phyloP scores from a whole-genome alignment of 176 grass and related monocot genomes.

The Tillandsia leiboldiana region DNA sequence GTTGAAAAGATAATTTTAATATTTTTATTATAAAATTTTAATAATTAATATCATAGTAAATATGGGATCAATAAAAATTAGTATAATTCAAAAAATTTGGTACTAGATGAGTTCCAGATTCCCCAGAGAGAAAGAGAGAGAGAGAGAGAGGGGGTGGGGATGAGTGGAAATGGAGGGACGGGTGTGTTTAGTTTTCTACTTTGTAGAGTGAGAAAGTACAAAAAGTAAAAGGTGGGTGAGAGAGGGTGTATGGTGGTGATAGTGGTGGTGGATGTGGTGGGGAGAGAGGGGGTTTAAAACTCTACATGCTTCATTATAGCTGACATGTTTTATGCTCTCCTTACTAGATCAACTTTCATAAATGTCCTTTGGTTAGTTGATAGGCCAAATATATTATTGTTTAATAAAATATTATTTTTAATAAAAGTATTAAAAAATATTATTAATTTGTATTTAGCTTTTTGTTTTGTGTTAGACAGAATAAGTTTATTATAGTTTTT shows the following conservation, averaged over 20 bases:
- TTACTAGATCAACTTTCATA: background rate
- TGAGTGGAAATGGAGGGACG: constrained; percentile 27
- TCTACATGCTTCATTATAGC: constrained; percentile 28
- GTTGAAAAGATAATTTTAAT: too few species aligned
- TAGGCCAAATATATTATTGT: background rate
- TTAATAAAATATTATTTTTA: background rate
- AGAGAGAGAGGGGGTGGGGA: constrained; percentile 9
- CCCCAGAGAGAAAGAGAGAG: background rate
- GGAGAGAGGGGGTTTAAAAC: background rate
- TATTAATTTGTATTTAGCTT: too few species aligned
- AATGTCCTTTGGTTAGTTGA: background rate
- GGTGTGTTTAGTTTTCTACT: constrained; percentile 25
- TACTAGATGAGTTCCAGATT: too few species aligned
- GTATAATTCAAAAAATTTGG: constrained; percentile 5
- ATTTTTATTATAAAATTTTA: too few species aligned
- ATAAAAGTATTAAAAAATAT: too few species aligned
- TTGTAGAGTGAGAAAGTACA: constrained; percentile 30
- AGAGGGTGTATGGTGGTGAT: constrained; percentile 26
- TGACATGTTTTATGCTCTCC: constrained; percentile 24
- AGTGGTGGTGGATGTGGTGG: background rate
- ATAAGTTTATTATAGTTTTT: too few species aligned
- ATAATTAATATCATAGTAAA: too few species aligned
- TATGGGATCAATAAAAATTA: background rate
- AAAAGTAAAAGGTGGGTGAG: constrained; percentile 18
- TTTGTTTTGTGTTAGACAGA: too few species aligned